Evolutionary conservation across 2,329 filamentous ascomycete species (phyloP), one percentile per base, ranked within the genome.

Genomic region (Penicillium sp.): DNA sequence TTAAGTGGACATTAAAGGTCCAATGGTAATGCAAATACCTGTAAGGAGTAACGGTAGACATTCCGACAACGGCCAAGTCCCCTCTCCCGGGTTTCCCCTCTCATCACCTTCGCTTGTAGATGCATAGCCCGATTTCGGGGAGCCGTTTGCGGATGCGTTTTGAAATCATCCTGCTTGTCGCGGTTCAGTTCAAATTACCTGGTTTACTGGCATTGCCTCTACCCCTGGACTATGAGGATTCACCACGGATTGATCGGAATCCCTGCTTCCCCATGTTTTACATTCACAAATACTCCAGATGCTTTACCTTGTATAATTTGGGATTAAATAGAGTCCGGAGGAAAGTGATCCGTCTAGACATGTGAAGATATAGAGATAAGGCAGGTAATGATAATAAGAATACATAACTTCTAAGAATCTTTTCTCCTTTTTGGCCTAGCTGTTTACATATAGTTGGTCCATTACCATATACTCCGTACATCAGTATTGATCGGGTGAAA

Each of bases 21-120:
- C 15, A 16, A 21, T 34, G 36, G n/a, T 19, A 16, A 23, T 23
- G 19, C 44, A 45, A 52, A 36, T 60, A 60, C 60, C 58, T 53
- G 62, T 65, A 15, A 31, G n/a, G n/a, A n/a, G 31, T 31, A 31
- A 54, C 57, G 49, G 53, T 50, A 55, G n/a, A 58, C 39, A 60
- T 67, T 66, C 68, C 69, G 69, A 71, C 68, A 70, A 70, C 68
- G 68, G 69, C 63, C 68, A 68, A 68, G 66, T 56, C 59, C 36
- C 55, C 52, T 27, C 48, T 57, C 57, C 67, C 61, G 65, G 59
- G 61, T 63, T 62, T 57, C 59, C 48, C 57, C 57, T 60, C 41
- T 49, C 38, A 49, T 40, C 38, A 25, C 11, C 11, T 46, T 53
- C 29, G 57, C 49, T 15, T 51, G n/a, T 23, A 44, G 34, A 47